Evolutionary conservation across 75 land plant genomes (phyloP), one percentile per base, ranked within the genome.

Genomic region (Adiantum capillusveneris): DNA sequence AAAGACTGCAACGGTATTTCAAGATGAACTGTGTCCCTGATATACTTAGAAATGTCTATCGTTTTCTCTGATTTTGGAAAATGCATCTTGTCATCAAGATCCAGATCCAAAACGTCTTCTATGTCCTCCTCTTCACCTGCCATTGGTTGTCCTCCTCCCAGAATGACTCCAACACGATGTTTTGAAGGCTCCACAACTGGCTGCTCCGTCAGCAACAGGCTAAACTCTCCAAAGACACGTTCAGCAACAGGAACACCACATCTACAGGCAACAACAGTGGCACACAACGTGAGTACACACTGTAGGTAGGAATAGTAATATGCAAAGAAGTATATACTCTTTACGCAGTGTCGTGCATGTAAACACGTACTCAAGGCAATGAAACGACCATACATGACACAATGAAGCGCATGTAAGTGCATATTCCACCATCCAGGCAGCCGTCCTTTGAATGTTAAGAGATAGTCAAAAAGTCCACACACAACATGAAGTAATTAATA

Each of bases 11-110:
- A 62, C 1, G 86, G 94, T 49, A 86, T 74, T 56, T 95, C 96
- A 49, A 95, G 60, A 67, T 95, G 96, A 25, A 95, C 63, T 9
- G 74, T 58, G 66, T 95, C 99, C 51, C 96, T 71, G 54, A 95
- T 78, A 49, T 81, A 75, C 65, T 90, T 86, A 1, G 99, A 95
- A 12, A 95, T 76, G 57, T 95, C 99, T 14, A 90, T 71, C 45
- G 77, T 77, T 60, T 86, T 95, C 28, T 75, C 74, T 30, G 75
- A 81, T 2, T 45, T 37, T 16, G 99, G 96, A 55, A 95, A 95
- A 63, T 95, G 77, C 25, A 90, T 66, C 60, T 68, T 70, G 63
- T 90, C 96, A 59, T 93, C 98, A 59, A 72, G 63, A 57, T 93
- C 82, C 21, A 93, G 67, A 31, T 64, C 81, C 16, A 66, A 46